These are phyloP conservation scores for Nematocida ausubeli DNA, from an alignment of 371 early-diverging fungal species.

Conservation along the genomic window DNA sequence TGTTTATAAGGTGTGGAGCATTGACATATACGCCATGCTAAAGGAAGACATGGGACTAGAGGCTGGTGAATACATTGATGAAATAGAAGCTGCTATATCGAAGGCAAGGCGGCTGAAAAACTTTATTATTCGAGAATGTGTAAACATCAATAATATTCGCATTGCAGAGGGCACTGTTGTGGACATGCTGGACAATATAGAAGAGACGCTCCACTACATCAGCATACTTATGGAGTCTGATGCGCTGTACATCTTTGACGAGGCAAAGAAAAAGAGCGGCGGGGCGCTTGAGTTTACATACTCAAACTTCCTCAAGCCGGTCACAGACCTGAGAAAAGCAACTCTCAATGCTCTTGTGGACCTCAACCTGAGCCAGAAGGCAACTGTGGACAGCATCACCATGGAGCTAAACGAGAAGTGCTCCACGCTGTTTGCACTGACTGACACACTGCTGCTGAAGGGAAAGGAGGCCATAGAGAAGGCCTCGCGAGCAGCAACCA, in stretches of 20 bases:
- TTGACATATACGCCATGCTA: conserved; percentile 7
- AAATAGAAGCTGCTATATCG: conserved; percentile 1
- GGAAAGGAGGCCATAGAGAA: conserved; percentile 46
- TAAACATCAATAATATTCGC: background rate
- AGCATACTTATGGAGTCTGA: conserved; percentile 38
- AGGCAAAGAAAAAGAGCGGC: conserved; percentile 4
- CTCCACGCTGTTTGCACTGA: conserved; percentile 47
- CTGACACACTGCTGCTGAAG: conserved; percentile 41
- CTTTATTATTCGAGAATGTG: conserved; percentile 13
- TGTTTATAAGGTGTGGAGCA: conserved; percentile 18
- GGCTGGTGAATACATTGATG: conserved; percentile 15
- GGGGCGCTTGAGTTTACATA: background rate
- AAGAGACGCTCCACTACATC: conserved; percentile 32
- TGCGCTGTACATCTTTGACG: conserved; percentile 1
- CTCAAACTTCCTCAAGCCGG: conserved; percentile 5
- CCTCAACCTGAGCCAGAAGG: conserved; percentile 40
- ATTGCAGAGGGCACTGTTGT: conserved; percentile 3
- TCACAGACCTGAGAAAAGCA: conserved; percentile 5
- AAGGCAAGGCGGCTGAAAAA: conserved; percentile 24
- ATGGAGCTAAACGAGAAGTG: conserved; percentile 44
- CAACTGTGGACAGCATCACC: conserved; percentile 31
- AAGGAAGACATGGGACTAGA: background rate
- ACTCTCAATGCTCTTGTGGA: conserved; percentile 39
- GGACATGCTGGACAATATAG: conserved; percentile 10
- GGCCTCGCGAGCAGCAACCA: background rate